Evolutionary conservation across 202 grass and related monocot species (phyloP).

Genomic region (Setaria italica): DNA sequence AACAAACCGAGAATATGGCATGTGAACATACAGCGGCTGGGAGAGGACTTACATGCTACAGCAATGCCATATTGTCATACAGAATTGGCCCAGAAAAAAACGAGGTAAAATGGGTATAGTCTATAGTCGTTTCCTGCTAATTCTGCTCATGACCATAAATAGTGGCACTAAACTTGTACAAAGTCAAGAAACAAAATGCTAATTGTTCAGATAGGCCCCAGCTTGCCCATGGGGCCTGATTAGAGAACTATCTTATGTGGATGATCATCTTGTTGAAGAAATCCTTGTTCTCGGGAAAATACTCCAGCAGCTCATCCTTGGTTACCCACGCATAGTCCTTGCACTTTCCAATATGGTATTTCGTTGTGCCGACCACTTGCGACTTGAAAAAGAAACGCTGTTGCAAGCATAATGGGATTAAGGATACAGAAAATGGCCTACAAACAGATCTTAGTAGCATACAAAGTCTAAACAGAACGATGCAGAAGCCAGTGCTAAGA

Average conservation of each 20-base stretch:
- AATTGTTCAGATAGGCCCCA: background rate
- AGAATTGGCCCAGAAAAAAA: background rate
- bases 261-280: constrained; percentile 97
- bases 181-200: constrained; percentile 26
- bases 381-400: constrained; percentile 99
- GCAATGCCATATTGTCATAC: background rate
- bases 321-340: constrained; percentile 88
- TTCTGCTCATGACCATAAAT: constrained; percentile 10
- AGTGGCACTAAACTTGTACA: background rate
- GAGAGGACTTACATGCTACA: constrained; percentile 30
- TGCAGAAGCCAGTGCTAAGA: background rate
- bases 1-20: background rate
- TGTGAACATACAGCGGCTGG: constrained; percentile 16
- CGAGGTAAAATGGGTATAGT: background rate
- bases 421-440: background rate
- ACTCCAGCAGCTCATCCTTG: constrained; percentile 86
- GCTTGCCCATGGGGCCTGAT: background rate
- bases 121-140: background rate
- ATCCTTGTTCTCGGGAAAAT: constrained; percentile 75
- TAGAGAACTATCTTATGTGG: constrained; percentile 62
- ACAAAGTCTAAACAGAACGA: background rate
- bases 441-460: background rate
- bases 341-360: constrained; percentile 74
- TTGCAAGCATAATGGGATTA: constrained; percentile 34
- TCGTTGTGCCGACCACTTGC: constrained; percentile 76